phyloP scores from a whole-genome alignment of 371 early-diverging fungal genomes.

The Mortierella sp. region DNA sequence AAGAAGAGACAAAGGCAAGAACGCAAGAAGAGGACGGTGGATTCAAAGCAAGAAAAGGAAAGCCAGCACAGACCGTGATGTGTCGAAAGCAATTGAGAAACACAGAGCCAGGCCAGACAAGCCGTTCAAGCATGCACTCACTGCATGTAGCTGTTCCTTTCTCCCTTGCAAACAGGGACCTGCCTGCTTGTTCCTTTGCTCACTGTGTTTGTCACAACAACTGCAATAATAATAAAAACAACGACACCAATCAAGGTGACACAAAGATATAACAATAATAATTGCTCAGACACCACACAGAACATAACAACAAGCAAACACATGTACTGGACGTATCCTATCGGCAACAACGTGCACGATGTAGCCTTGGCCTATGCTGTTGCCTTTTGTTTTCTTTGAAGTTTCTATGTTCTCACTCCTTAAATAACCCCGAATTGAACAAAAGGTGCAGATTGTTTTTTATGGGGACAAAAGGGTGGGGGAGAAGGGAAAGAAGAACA shows the following conservation, averaged over 20 bases:
- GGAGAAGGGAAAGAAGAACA: neutral
- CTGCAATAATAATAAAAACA: neutral
- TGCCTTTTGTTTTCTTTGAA: neutral
- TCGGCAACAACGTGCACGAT: neutral
- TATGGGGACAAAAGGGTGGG: slow-evolving; percentile 4
- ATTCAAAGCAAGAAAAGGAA: neutral
- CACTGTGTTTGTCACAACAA: neutral
- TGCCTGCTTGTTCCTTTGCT: neutral
- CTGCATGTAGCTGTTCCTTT: no score
- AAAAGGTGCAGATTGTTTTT: neutral
- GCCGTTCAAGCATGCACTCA: neutral
- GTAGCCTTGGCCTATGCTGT: neutral
- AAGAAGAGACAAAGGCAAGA: neutral
- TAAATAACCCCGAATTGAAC: neutral
- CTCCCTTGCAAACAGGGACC: neutral
- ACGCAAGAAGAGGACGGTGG: neutral
- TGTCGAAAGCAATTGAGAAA: neutral
- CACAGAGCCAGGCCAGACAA: neutral
- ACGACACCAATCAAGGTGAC: neutral
- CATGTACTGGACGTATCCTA: neutral
- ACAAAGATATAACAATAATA: neutral
- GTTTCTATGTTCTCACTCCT: neutral
- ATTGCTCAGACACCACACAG: neutral
- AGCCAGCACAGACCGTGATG: neutral
- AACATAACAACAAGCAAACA: neutral